Conservation (phyloP, 2,329 filamentous ascomycete genomes). For the Ascochyta viciae-villosae region DNA sequence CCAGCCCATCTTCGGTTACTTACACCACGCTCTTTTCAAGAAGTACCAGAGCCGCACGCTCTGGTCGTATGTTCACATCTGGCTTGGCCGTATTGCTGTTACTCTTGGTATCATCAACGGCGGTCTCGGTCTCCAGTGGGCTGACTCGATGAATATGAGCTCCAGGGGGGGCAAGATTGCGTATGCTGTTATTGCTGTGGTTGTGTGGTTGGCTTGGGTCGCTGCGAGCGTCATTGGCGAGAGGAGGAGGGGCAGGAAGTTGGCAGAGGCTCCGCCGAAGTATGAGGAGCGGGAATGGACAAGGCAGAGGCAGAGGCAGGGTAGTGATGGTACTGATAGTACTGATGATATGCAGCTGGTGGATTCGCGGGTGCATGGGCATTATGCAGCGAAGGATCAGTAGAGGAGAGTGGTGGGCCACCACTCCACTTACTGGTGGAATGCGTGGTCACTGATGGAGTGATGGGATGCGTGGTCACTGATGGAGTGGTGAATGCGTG, state of each 20-base stretch:
- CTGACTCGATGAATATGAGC: conserved; percentile 49
- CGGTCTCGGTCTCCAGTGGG: conserved; percentile 61
- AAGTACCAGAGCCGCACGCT: conserved; percentile 54
- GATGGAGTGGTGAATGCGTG: background rate
- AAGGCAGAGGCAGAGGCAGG: background rate
- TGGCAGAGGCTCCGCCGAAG: conserved; percentile 23
- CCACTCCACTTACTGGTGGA: background rate
- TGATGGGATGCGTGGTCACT: too few relatives aligned
- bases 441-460: background rate
- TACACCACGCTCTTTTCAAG: conserved; percentile 61
- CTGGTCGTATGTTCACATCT: conserved; percentile 61
- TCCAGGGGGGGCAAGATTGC: conserved; percentile 50
- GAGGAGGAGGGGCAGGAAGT: conserved; percentile 24
- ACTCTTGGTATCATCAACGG: conserved; percentile 64
- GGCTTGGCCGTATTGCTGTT: conserved; percentile 61
- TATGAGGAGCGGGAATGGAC: conserved; percentile 3
- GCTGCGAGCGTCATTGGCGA: conserved; percentile 40
- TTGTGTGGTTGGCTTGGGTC: conserved; percentile 52
- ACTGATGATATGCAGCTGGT: conserved; percentile 9
- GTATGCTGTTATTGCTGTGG: conserved; percentile 58
- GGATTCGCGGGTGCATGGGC: conserved; percentile 15
- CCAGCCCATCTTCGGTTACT: conserved; percentile 59
- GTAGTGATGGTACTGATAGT: background rate
- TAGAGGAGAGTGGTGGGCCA: background rate
- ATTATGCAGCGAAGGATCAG: conserved; percentile 29